Evolutionary conservation across 2,329 filamentous ascomycete species (phyloP).

Genomic region (Diaporthe citrichinensis): DNA sequence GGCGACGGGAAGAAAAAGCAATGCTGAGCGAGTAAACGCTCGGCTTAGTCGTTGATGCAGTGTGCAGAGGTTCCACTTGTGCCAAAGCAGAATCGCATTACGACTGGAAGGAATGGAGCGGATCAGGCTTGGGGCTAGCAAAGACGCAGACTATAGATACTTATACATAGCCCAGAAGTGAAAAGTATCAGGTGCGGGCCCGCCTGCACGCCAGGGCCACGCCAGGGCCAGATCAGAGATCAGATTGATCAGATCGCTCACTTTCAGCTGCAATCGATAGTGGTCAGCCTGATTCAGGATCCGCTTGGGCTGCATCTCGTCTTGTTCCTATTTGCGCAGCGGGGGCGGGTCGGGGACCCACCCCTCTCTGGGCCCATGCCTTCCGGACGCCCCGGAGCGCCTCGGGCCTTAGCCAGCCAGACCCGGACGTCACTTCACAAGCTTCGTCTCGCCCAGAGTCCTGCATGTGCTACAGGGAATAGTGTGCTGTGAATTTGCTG

Average conservation of each 20-base stretch:
- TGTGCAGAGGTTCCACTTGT: background rate
- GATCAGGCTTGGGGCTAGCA: background rate
- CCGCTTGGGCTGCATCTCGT: constrained; percentile 4
- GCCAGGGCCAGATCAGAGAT: constrained; percentile 17
- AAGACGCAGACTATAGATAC: background rate
- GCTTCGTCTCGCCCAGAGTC: background rate
- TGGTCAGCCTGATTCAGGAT: constrained; percentile 9
- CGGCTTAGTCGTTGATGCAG: background rate
- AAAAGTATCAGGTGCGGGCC: background rate
- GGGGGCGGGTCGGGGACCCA: background rate
- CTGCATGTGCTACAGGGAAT: constrained; percentile 2
- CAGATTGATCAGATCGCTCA: constrained; percentile 28
- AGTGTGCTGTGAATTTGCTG: background rate
- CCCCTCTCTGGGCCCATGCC: background rate
- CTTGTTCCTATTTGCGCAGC: background rate
- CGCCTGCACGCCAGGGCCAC: background rate
- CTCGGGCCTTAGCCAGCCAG: background rate
- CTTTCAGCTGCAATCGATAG: constrained; percentile 19
- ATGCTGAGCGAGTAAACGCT: background rate
- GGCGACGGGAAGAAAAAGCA: background rate
- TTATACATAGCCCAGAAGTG: background rate
- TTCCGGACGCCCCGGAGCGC: constrained; percentile 13
- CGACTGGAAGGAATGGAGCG: background rate
- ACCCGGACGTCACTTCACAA: background rate
- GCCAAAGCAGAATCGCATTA: background rate